Evolutionary conservation across 495 filamentous ascomycete species (phyloP).

Genomic region (Daldinia vernicosa): DNA sequence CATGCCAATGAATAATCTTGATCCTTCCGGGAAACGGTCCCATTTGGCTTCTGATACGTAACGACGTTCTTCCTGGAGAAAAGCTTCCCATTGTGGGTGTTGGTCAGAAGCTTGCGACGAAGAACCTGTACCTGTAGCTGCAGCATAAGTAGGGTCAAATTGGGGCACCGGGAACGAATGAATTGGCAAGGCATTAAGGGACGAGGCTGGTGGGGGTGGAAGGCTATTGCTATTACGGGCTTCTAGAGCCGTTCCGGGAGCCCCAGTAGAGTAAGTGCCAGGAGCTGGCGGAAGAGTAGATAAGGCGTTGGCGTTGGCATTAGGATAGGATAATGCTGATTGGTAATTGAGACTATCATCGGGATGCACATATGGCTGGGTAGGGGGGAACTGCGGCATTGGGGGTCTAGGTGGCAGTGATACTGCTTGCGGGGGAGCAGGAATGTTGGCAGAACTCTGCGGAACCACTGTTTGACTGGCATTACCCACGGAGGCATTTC

Average conservation of each 20-base stretch:
- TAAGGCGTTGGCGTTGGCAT: slow-evolving; percentile 49
- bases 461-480: slow-evolving; percentile 19
- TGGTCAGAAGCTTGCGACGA: slow-evolving; percentile 61
- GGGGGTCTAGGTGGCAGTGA: slow-evolving; percentile 65
- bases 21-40: slow-evolving; percentile 89
- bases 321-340: slow-evolving; percentile 36
- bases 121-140: slow-evolving; percentile 12
- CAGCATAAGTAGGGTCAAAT: slow-evolving; percentile 39
- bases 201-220: slow-evolving; percentile 67
- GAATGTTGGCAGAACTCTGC: slow-evolving; percentile 43
- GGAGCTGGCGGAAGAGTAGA: slow-evolving; percentile 56
- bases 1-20: slow-evolving; percentile 91
- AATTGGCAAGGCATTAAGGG: slow-evolving; percentile 51
- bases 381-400: slow-evolving; percentile 50
- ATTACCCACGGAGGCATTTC: slow-evolving; percentile 47
- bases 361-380: slow-evolving; percentile 32
- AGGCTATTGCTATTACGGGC: slow-evolving; percentile 61
- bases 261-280: slow-evolving; percentile 58
- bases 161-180: slow-evolving; percentile 32
- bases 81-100: slow-evolving; percentile 82
- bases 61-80: slow-evolving; percentile 77
- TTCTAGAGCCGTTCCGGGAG: slow-evolving; percentile 64
- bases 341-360: slow-evolving; percentile 41
- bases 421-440: slow-evolving; percentile 57
- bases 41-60: slow-evolving; percentile 90